These are phyloP conservation scores for Alternaria sp. DNA, from an alignment of 2,329 filamentous ascomycete genomes.

Conservation along the genomic window DNA sequence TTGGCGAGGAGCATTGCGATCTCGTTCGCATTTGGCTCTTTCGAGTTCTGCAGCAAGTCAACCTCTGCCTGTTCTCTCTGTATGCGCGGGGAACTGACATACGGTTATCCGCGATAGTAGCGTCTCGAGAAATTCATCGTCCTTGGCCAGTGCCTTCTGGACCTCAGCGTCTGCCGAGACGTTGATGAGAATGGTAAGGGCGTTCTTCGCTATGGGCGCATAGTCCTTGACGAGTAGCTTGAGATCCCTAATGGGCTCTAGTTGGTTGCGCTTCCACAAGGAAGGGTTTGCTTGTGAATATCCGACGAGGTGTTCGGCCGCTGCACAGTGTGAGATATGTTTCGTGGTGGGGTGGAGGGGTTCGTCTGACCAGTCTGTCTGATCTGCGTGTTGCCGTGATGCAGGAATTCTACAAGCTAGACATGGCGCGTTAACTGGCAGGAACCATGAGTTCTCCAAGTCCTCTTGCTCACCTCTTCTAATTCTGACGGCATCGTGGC, in stretches of 20 bases:
- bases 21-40: constrained; percentile 83
- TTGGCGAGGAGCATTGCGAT: constrained; percentile 94
- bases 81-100: constrained; percentile 61
- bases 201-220: constrained; percentile 90
- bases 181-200: constrained; percentile 88
- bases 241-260: constrained; percentile 83
- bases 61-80: not conserved
- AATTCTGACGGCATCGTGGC: constrained; percentile 59
- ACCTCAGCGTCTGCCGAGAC: constrained; percentile 79
- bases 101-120: constrained; percentile 77
- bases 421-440: not conserved
- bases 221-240: constrained; percentile 89
- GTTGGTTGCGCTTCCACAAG: constrained; percentile 83
- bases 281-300: constrained; percentile 78
- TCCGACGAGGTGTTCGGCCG: constrained; percentile 84
- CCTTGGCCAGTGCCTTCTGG: constrained; percentile 73
- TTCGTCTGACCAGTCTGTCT: constrained; percentile 72
- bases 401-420: constrained; percentile 93
- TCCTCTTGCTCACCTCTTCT: constrained; percentile 53
- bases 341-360: constrained; percentile 34
- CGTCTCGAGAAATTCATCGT: constrained; percentile 81
- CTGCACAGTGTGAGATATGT: constrained; percentile 54
- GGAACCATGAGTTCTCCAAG: not conserved
- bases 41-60: constrained; percentile 63
- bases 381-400: constrained; percentile 90